Evolutionary conservation across 306 rosid genomes (phyloP), one percentile per base, ranked within the genome.

Genomic region (Urtica urens): DNA sequence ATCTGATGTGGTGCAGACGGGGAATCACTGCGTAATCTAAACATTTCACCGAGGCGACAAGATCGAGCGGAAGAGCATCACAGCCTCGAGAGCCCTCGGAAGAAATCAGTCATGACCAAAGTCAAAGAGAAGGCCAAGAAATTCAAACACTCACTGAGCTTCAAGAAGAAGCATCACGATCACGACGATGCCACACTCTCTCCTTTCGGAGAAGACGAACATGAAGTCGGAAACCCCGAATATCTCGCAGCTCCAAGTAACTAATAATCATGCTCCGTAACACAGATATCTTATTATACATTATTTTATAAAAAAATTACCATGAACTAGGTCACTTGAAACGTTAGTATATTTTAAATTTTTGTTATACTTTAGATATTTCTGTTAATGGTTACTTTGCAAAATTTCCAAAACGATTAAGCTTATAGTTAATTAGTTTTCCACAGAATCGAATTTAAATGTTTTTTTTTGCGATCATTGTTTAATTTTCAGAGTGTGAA

Each of bases 121-220:
- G 94, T 90, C 52, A 84, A 81, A 65, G 97, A 84, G 65, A 90
- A 81, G 60, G 94, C 97, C 51, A 84, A 67, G 75, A 90, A 81
- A 63, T 45, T 84, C 27, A 73, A 78, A 42, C 63, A 77, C 63
- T 68, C 72, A 50, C 92, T 90, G 61, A 81, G 94, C 76, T 10
- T 16, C 68, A 84, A 81, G 77, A 90, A 81, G 79, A 90, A 65
- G 56, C 81, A 77, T 29, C 38, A 35, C 14, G 81, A 77, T 4
- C 80, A 70, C 6, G 83, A 71, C 2, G 74, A 60, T 5, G 1
- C 28, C 40, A 61, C 55, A 3, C 87, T 85, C 10, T 29, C 79
- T 4, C 55, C n/a, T n/a, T 14, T 71, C 1, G 68, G 66, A 0
- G 73, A 69, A 3, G 72, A 47, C 0, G 71, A 31, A 40, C 73